These are phyloP conservation scores for Neopestalotiopsis sp. DNA, from an alignment of 2,329 filamentous ascomycete species.

Conservation along the genomic window DNA sequence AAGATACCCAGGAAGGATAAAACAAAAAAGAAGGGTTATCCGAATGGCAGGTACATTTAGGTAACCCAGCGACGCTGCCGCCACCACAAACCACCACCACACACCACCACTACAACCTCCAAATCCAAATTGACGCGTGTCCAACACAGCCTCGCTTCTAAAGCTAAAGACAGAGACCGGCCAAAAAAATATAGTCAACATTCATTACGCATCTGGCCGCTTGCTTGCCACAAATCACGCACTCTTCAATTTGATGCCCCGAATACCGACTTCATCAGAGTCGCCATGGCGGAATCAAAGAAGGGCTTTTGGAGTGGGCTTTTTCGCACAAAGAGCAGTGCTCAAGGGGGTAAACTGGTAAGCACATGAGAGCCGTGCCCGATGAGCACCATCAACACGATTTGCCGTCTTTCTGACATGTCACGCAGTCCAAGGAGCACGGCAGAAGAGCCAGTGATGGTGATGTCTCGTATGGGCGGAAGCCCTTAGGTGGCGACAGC, in stretches of 20 bases:
- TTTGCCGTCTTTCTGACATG: neutral
- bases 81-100: neutral
- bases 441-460: slow-evolving; percentile 39
- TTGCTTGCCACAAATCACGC: neutral
- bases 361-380: neutral
- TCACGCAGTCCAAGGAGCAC: slow-evolving; percentile 35
- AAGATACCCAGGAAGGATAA: too few species aligned
- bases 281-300: slow-evolving; percentile 16
- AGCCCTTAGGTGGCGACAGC: slow-evolving; percentile 26
- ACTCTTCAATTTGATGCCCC: neutral
- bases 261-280: too few species aligned
- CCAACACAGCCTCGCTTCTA: slow-evolving; percentile 15
- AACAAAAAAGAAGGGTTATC: too few species aligned
- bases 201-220: neutral
- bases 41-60: neutral
- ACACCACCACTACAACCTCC: neutral
- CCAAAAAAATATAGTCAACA: neutral
- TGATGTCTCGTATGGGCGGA: slow-evolving; percentile 34
- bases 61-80: neutral
- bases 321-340: slow-evolving; percentile 14
- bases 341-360: slow-evolving; percentile 12
- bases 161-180: neutral
- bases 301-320: slow-evolving; percentile 17
- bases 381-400: neutral
- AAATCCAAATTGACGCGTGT: slow-evolving; percentile 11